Conservation (phyloP, 2,329 filamentous ascomycete genomes). For the Thielaviopsis euricoi region DNA sequence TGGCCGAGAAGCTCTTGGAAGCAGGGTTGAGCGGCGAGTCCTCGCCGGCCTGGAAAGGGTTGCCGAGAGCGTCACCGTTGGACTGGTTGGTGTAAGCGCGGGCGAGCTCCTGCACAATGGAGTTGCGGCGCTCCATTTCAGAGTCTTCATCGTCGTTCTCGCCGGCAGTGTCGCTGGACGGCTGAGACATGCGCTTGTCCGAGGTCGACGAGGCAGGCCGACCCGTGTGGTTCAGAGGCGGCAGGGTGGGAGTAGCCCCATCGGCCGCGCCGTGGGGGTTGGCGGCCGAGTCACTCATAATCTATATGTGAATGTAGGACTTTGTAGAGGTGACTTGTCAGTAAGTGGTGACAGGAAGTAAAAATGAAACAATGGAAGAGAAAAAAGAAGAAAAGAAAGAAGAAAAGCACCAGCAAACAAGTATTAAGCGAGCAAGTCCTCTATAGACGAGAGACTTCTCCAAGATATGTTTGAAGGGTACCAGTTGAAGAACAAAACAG, state of each 20-base stretch:
- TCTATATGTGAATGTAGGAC: not conserved
- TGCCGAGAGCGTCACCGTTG: constrained; percentile 20
- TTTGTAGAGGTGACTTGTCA: not conserved
- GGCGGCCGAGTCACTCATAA: constrained; percentile 2
- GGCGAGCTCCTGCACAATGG: constrained; percentile 38
- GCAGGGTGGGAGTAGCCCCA: not conserved
- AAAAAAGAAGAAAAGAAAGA: not conserved
- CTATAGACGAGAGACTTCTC: not conserved
- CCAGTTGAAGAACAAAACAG: not conserved
- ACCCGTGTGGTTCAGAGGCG: not conserved
- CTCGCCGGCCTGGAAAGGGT: constrained; percentile 33
- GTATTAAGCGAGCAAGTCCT: not conserved
- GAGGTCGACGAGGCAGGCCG: constrained; percentile 4
- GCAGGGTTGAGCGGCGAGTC: constrained; percentile 37
- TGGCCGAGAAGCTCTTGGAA: constrained; percentile 35
- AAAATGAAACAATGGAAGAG: not conserved
- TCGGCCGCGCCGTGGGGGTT: constrained; percentile 2
- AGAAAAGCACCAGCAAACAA: not conserved
- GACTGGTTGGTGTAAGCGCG: constrained; percentile 37
- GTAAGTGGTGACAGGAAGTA: not conserved
- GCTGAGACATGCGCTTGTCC: constrained; percentile 10
- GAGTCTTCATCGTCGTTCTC: constrained; percentile 23
- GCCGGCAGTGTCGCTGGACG: constrained; percentile 15
- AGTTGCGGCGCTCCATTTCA: constrained; percentile 34
- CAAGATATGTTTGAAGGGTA: not conserved